Conservation (phyloP, 768 basidiomycete genomes). For the Cystobasidium ongulense region DNA sequence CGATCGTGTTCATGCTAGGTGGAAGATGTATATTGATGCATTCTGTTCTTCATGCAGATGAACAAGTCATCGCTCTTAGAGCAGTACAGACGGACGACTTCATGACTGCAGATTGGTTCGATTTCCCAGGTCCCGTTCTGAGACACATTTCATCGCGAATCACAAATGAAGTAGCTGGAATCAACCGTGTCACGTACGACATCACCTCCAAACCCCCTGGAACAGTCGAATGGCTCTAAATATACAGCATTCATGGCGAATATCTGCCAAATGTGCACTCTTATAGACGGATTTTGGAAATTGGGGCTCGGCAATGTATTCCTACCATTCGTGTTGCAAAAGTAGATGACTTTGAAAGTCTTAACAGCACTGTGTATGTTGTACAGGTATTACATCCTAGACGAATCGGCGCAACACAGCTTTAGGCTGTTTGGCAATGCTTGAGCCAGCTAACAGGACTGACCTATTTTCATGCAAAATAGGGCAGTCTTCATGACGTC, state of each 20-base stretch:
- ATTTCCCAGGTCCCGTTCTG: constrained; percentile 85
- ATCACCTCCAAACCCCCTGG: constrained; percentile 96
- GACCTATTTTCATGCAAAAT: too few species aligned
- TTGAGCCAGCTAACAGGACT: too few species aligned
- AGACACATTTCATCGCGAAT: constrained; percentile 89
- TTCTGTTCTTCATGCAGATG: background rate
- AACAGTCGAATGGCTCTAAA: constrained; percentile 40
- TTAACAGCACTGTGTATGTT: too few species aligned
- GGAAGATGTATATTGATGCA: constrained; percentile 69
- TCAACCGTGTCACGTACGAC: constrained; percentile 85
- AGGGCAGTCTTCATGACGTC: too few species aligned
- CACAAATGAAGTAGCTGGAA: constrained; percentile 93
- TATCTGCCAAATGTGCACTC: background rate
- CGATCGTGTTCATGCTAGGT: background rate
- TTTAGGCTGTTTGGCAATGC: too few species aligned
- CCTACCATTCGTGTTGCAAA: background rate
- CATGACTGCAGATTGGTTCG: constrained; percentile 99
- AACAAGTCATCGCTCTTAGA: constrained; percentile 78
- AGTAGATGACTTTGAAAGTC: too few species aligned
- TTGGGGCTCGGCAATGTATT: background rate
- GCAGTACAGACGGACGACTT: constrained; percentile 98
- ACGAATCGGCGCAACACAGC: too few species aligned
- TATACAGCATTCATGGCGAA: background rate
- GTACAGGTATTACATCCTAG: too few species aligned
- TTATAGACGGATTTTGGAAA: background rate